Conservation (phyloP, 768 basidiomycete genomes). For the Amanita rimosa region DNA sequence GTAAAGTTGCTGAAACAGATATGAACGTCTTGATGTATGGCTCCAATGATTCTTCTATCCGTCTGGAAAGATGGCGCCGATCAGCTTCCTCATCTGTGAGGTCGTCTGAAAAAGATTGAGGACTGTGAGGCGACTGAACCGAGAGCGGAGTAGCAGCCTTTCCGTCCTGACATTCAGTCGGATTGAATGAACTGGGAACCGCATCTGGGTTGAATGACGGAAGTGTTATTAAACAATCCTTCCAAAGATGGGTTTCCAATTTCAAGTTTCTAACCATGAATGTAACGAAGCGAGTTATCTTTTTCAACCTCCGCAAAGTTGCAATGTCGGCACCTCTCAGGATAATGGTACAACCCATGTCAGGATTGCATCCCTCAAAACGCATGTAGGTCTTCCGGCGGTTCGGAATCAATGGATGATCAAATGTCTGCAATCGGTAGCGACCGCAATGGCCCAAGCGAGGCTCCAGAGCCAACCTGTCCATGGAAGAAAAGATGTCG, state of each 20-base stretch:
- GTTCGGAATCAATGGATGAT: conserved; percentile 90
- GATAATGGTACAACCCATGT: conserved; percentile 92
- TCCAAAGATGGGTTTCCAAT: conserved; percentile 91
- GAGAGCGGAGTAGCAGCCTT: not conserved
- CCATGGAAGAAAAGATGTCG: conserved; percentile 92
- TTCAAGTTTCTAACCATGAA: conserved; percentile 91
- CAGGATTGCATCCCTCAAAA: conserved; percentile 89
- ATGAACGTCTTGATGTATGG: conserved; percentile 82
- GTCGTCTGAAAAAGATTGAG: conserved; percentile 20
- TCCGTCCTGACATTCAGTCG: conserved; percentile 6
- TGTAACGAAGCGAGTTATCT: conserved; percentile 83
- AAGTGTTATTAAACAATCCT: conserved; percentile 71
- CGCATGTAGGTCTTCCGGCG: conserved; percentile 94
- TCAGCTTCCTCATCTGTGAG: conserved; percentile 67
- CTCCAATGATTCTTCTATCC: conserved; percentile 74
- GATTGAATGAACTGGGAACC: conserved; percentile 32
- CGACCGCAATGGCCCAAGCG: conserved; percentile 79
- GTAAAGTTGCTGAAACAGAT: conserved; percentile 86
- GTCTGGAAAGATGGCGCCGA: conserved; percentile 53
- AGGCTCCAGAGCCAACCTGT: conserved; percentile 83
- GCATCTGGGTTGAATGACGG: conserved; percentile 59
- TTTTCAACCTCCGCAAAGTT: conserved; percentile 77
- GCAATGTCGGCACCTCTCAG: conserved; percentile 80
- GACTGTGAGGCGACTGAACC: not conserved
- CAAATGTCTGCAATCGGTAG: conserved; percentile 88